Base-by-base conservation (phyloP, 345 rosid genomes). In the Euphorbia lathyris region DNA sequence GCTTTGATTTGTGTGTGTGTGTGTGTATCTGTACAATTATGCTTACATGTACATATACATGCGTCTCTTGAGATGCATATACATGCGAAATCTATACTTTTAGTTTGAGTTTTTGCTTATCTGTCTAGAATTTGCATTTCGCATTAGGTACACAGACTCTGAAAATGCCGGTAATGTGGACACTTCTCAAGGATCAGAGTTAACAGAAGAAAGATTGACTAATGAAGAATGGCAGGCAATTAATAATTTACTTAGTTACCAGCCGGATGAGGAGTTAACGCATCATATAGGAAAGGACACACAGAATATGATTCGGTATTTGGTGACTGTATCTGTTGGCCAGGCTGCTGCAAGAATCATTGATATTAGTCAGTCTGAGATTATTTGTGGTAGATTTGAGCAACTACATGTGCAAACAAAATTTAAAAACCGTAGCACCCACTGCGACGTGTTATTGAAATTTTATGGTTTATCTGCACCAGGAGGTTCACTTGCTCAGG, bases 401-500 rank as follows among this genome's bases (percentile, higher is more conserved):
- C 90, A 92, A 74, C 96, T 95, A 61, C 79, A 85, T 60, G 86
- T 95, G 70, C 85, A 87, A 42, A 88, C 97, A 40, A 95, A 95
- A 81, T 80, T 90, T 73, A 92, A 84, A 74, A 69, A 81, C 76
- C 91, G 90, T 66, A 85, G 96, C 79, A 84, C 86, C 55, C 90
- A 86, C 60, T 90, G 86, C 52, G 90, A 95, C 78, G 83, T 92
- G 75, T 84, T 81, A 23, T 76, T 95, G 81, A 92, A 82, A 81
- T 95, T 83, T 69, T 95, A 90, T 86, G 99, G 99, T 69, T 81
- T 95, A 81, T 92, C 96, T 72, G 88, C 91, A 52, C 99, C 99
- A 67, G 99, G 92, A 84, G 99, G 99, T 77, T 87, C 99, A 47
- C 87, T 95, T 80, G 97, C 97, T 36, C 86, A 95, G 99, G 99